phyloP scores from a whole-genome alignment of 192 early-diverging fungal species.

The Pilaira anomala region DNA sequence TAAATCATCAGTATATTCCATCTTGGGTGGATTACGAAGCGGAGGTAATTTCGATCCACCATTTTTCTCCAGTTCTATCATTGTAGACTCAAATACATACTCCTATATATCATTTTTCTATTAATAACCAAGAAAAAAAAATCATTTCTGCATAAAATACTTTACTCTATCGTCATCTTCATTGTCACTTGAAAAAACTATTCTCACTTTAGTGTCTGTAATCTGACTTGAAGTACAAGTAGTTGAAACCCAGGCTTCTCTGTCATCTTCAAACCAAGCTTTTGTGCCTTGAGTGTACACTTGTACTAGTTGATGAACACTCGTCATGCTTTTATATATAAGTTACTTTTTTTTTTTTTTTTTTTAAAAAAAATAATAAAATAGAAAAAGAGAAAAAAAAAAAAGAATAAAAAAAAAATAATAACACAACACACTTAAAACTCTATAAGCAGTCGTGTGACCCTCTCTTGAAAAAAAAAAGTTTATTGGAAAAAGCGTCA shows the following conservation, averaged over 20 bases:
- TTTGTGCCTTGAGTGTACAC: slow-evolving; percentile 69
- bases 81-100: slow-evolving; percentile 66
- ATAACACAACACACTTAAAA: no score
- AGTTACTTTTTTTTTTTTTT: neutral
- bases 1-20: slow-evolving; percentile 89
- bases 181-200: slow-evolving; percentile 61
- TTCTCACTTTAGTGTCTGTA: slow-evolving; percentile 53
- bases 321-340: neutral
- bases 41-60: slow-evolving; percentile 79
- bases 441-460: no score
- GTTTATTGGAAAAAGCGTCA: no score
- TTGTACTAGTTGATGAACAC: slow-evolving; percentile 46
- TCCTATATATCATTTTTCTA: slow-evolving; percentile 47
- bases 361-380: no score
- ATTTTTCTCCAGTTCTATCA: slow-evolving; percentile 62
- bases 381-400: no score
- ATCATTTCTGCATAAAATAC: neutral
- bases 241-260: slow-evolving; percentile 83
- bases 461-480: no score
- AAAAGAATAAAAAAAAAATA: no score
- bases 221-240: slow-evolving; percentile 53
- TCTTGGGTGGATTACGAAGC: slow-evolving; percentile 86
- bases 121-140: neutral
- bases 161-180: slow-evolving; percentile 7
- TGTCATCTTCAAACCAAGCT: slow-evolving; percentile 87